Evolutionary conservation across 116 monocot genomes (phyloP).

Genomic region (Phalaenopsis hybrid): DNA sequence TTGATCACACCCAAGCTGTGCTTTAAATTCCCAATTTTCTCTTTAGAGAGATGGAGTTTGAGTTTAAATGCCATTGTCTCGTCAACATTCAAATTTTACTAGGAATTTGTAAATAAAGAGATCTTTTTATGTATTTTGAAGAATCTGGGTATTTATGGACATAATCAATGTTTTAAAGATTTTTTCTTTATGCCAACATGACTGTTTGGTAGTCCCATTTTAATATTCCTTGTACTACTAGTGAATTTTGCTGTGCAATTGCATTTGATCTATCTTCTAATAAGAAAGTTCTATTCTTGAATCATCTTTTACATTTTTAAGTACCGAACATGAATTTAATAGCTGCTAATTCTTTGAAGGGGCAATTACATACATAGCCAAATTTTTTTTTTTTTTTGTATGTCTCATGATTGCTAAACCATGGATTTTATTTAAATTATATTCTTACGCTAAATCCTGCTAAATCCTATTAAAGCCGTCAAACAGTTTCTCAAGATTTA

Average conservation of each 20-base stretch:
- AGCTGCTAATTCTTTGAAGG: neutral
- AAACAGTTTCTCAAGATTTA: too few relatives aligned
- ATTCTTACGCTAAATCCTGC: too few relatives aligned
- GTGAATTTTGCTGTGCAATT: neutral
- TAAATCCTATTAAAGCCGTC: too few relatives aligned
- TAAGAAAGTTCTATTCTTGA: neutral
- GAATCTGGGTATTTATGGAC: neutral
- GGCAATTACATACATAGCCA: too few relatives aligned
- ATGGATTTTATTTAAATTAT: too few relatives aligned
- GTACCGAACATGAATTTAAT: neutral
- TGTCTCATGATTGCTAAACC: too few relatives aligned
- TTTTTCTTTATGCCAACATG: neutral
- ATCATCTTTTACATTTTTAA: neutral
- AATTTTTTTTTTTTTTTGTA: too few relatives aligned
- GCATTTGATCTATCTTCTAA: neutral
- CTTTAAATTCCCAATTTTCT: neutral
- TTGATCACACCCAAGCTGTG: conserved; percentile 49
- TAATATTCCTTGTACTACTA: neutral
- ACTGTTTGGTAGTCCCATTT: neutral
- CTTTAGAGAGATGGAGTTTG: neutral
- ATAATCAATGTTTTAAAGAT: neutral
- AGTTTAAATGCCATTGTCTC: neutral
- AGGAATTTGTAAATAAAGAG: neutral
- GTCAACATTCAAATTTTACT: neutral
- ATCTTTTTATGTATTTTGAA: neutral